These are phyloP conservation scores for Domatiomyces globalis DNA, from an alignment of 2,329 filamentous ascomycete species.

Conservation along the genomic window DNA sequence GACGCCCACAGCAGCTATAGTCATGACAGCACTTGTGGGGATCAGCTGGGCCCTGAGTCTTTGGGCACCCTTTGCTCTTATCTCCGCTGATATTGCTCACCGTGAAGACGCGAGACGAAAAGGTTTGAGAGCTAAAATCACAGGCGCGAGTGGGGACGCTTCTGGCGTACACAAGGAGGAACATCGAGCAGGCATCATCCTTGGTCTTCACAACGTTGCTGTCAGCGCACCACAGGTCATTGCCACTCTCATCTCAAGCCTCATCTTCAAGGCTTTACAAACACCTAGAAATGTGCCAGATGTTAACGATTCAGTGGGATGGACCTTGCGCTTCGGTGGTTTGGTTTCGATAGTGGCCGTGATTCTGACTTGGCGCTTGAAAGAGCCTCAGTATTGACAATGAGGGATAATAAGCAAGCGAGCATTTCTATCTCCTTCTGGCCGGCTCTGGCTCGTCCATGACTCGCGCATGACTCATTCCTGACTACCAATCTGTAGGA, in stretches of 20 bases:
- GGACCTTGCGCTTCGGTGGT: conserved; percentile 75
- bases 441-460: neutral
- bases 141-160: conserved; percentile 19
- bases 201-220: conserved; percentile 92
- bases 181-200: conserved; percentile 74
- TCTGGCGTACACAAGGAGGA: conserved; percentile 32
- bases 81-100: conserved; percentile 78
- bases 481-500: neutral
- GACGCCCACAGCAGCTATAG: conserved; percentile 56
- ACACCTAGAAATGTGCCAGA: conserved; percentile 74
- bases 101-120: conserved; percentile 51
- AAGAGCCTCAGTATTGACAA: conserved; percentile 9
- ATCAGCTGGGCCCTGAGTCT: conserved; percentile 85
- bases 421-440: neutral
- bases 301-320: conserved; percentile 64
- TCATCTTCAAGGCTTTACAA: conserved; percentile 73
- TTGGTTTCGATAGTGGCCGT: conserved; percentile 63
- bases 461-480: neutral
- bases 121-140: conserved; percentile 25
- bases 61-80: conserved; percentile 92
- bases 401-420: neutral
- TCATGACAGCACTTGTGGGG: conserved; percentile 66
- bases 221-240: conserved; percentile 85
- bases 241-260: conserved; percentile 68
- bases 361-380: conserved; percentile 24